These are phyloP conservation scores for Irpex lacteus DNA, from an alignment of 1,284 basidiomycete species.

Conservation along the genomic window DNA sequence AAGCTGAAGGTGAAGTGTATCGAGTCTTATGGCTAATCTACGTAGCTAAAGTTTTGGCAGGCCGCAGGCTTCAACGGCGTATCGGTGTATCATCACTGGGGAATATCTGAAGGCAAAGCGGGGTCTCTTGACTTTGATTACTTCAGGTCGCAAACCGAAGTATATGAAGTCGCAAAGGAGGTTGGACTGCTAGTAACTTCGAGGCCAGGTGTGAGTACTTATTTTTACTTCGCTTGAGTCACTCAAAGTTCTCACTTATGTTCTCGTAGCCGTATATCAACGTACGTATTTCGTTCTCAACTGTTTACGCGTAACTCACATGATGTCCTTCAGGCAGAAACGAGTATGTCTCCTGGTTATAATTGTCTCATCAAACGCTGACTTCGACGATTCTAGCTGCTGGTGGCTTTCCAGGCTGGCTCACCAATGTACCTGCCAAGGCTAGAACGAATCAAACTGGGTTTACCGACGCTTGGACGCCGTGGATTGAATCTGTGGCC, in stretches of 20 bases:
- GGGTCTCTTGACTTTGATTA: slow-evolving; percentile 31
- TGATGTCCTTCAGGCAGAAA: slow-evolving; percentile 30
- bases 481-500: slow-evolving; percentile 41
- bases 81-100: slow-evolving; percentile 47
- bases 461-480: slow-evolving; percentile 42
- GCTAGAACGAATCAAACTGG: slow-evolving; percentile 43
- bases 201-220: slow-evolving; percentile 46
- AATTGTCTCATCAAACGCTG: neutral
- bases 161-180: slow-evolving; percentile 58
- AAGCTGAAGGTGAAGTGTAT: slow-evolving; percentile 30
- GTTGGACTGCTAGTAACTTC: slow-evolving; percentile 65
- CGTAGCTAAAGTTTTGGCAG: slow-evolving; percentile 18
- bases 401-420: slow-evolving; percentile 51
- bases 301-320: neutral
- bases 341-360: slow-evolving; percentile 24
- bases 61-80: slow-evolving; percentile 48
- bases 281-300: slow-evolving; percentile 10
- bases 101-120: slow-evolving; percentile 37
- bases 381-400: slow-evolving; percentile 15
- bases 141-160: slow-evolving; percentile 25
- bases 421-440: slow-evolving; percentile 38
- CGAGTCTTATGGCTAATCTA: neutral
- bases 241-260: neutral
- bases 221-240: neutral
- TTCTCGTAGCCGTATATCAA: slow-evolving; percentile 21